Percentiles rank a stretch among this genome's conserved stretches.
These are phyloP conservation scores for Plectosphaerella sp. DNA, from an alignment of 2,329 filamentous ascomycete species.

Conservation along the genomic window DNA sequence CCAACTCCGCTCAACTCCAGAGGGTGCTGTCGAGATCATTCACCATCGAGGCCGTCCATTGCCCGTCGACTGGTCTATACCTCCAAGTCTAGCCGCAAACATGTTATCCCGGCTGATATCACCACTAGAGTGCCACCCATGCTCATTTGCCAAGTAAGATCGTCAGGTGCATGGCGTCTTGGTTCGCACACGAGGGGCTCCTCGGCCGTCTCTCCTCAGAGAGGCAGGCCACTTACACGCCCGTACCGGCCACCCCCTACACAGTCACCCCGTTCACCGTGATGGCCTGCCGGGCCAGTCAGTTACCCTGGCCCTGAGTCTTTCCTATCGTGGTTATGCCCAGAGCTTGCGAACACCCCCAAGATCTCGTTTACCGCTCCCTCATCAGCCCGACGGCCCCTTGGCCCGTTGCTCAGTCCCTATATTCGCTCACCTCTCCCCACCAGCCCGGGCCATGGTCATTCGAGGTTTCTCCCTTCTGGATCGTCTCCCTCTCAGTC, in stretches of 20 bases:
- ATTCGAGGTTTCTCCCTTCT: not conserved
- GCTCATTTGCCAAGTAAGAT: constrained; percentile 1
- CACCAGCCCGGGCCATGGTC: not conserved
- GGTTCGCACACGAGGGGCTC: not conserved
- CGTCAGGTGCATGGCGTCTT: not conserved
- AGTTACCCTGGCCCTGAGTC: not conserved
- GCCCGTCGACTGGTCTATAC: too few species aligned
- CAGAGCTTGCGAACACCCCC: not conserved
- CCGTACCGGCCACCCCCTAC: not conserved
- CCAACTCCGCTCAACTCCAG: too few species aligned
- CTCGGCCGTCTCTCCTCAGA: too few species aligned
- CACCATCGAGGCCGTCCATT: too few species aligned
- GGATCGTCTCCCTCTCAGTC: constrained; percentile 3
- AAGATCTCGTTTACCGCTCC: not conserved
- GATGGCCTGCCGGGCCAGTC: not conserved
- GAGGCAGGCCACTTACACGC: not conserved
- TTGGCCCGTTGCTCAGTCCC: not conserved
- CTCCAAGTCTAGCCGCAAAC: too few species aligned
- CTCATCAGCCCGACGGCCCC: not conserved
- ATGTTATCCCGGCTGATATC: too few species aligned
- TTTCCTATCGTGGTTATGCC: not conserved
- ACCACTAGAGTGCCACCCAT: too few species aligned
- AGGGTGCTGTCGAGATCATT: too few species aligned
- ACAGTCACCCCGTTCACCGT: not conserved
- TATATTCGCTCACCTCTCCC: not conserved